phyloP scores from a whole-genome alignment of 2,329 filamentous ascomycete species.

The Claviceps arundinis region DNA sequence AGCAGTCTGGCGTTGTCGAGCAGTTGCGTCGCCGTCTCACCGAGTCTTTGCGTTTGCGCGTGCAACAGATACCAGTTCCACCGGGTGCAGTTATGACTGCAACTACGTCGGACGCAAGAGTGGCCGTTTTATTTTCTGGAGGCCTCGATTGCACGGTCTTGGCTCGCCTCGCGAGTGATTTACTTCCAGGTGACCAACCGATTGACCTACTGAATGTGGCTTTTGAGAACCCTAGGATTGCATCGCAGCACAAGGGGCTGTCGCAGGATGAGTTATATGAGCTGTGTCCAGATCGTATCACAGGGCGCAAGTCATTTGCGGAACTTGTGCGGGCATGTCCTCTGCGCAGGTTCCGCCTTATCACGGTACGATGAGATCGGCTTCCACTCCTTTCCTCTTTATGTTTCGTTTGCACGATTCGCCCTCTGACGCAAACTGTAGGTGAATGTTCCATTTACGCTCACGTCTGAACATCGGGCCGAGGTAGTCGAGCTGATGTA shows the following conservation, averaged over 20 bases:
- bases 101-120: constrained; percentile 28
- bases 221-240: constrained; percentile 81
- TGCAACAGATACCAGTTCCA: constrained; percentile 51
- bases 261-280: constrained; percentile 47
- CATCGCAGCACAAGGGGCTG: constrained; percentile 33
- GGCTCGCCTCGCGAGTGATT: constrained; percentile 65
- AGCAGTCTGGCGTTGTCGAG: constrained; percentile 34
- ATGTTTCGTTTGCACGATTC: not conserved
- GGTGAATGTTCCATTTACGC: constrained; percentile 70
- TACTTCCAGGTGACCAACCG: constrained; percentile 52
- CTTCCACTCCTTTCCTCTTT: not conserved
- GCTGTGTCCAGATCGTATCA: constrained; percentile 78
- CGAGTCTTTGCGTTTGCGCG: constrained; percentile 49
- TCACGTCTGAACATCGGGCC: constrained; percentile 55
- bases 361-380: constrained; percentile 39
- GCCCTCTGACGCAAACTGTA: constrained; percentile 13
- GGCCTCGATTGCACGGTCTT: constrained; percentile 87
- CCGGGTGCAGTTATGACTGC: constrained; percentile 18
- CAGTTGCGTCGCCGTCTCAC: constrained; percentile 40
- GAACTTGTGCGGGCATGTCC: constrained; percentile 63
- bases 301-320: constrained; percentile 65
- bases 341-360: constrained; percentile 64
- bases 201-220: constrained; percentile 92
- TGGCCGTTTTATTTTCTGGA: constrained; percentile 85
- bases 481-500: constrained; percentile 66